phyloP scores from a whole-genome alignment of 2,329 filamentous ascomycete genomes.

The Neonectria punicea region DNA sequence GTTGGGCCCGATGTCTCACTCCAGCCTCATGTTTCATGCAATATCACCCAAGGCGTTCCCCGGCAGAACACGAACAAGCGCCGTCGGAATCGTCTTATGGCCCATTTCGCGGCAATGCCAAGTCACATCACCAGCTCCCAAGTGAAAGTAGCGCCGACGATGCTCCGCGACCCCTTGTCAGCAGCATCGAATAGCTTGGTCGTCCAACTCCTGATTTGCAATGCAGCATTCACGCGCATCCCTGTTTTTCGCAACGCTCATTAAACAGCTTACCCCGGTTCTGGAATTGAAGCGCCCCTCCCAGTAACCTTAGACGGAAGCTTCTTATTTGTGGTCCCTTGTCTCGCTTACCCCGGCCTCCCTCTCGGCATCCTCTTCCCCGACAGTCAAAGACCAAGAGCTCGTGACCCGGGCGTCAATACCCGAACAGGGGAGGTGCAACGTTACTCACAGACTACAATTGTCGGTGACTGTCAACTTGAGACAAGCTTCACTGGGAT shows the following conservation, averaged over 20 bases:
- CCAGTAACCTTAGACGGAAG: conserved; percentile 22
- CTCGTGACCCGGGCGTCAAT: conserved; percentile 9
- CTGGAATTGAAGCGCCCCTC: not conserved
- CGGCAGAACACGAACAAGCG: not conserved
- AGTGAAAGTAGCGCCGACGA: conserved; percentile 32
- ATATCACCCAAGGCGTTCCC: not conserved
- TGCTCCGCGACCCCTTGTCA: conserved; percentile 22
- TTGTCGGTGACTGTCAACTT: not conserved
- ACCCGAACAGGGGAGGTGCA: conserved; percentile 1
- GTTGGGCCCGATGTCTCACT: not conserved
- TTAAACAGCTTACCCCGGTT: conserved; percentile 7
- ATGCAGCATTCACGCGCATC: conserved; percentile 13
- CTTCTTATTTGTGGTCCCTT: conserved; percentile 9
- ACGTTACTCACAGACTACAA: conserved; percentile 5
- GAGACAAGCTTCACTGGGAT: not conserved
- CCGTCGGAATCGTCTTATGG: conserved; percentile 2
- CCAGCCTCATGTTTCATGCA: not conserved
- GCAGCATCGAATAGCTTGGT: conserved; percentile 8
- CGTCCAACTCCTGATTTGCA: conserved; percentile 12
- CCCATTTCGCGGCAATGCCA: conserved; percentile 1
- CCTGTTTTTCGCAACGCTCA: not conserved
- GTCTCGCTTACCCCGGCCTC: not conserved
- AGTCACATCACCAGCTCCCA: not conserved
- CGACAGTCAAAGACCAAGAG: not conserved
- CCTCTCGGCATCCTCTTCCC: conserved; percentile 12